Evolutionary conservation across 2,329 filamentous ascomycete genomes (phyloP).

Genomic region (Cercospora brassicicola): DNA sequence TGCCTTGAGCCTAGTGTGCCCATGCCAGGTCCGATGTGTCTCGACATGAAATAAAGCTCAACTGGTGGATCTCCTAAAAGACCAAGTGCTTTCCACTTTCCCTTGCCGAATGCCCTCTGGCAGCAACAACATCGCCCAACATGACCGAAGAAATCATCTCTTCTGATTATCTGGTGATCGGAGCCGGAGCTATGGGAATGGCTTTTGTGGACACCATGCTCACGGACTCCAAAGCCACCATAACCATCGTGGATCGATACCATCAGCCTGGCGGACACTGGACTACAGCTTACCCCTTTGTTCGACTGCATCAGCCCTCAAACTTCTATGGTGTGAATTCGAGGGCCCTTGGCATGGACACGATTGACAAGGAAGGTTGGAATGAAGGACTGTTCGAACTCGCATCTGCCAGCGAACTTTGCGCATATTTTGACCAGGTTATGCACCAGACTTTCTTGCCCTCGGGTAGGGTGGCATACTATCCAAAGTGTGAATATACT

Average conservation of each 20-base stretch:
- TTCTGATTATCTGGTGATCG: neutral
- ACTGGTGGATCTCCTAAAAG: neutral
- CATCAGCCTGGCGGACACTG: constrained; percentile 28
- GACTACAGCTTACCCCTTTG: constrained; percentile 27
- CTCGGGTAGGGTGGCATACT: constrained; percentile 25
- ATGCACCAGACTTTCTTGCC: constrained; percentile 24
- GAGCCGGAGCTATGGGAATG: neutral
- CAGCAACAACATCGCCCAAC: neutral
- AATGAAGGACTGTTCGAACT: constrained; percentile 27
- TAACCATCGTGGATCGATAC: constrained; percentile 4
- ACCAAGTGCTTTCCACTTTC: neutral
- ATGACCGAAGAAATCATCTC: neutral
- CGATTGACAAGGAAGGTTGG: constrained; percentile 23
- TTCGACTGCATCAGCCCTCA: constrained; percentile 28
- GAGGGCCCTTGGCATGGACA: constrained; percentile 15
- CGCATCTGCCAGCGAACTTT: constrained; percentile 19
- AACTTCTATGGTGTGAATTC: constrained; percentile 30
- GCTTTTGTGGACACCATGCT: neutral
- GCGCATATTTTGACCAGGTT: constrained; percentile 21
- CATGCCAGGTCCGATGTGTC: neutral
- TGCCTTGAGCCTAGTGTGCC: neutral
- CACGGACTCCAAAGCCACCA: neutral
- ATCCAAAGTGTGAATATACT: constrained; percentile 23
- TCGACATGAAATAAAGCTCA: neutral
- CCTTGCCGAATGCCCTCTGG: neutral